Conservation (phyloP, 805 yeast genomes). For the Metschnikowia vanudenii region DNA sequence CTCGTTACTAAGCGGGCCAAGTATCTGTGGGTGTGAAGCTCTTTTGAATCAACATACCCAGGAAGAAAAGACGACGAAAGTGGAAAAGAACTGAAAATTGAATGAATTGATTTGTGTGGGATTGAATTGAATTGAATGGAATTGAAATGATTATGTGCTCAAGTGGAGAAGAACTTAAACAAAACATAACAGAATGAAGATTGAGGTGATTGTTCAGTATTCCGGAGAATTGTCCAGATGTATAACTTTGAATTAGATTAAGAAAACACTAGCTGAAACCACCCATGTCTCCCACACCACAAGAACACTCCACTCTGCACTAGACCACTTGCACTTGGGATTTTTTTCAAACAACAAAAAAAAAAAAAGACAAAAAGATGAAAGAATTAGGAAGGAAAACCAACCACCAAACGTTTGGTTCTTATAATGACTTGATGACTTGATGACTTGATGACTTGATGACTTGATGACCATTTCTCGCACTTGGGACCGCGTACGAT, state of each 20-base stretch:
- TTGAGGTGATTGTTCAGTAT: constrained; percentile 3
- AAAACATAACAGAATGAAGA: background rate
- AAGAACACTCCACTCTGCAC: constrained; percentile 2
- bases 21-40: no score
- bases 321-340: background rate
- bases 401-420: no score
- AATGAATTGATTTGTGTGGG: background rate
- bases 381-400: background rate
- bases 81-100: no score
- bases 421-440: no score
- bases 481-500: no score
- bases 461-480: no score
- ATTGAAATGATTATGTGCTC: constrained; percentile 1
- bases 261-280: constrained; percentile 10
- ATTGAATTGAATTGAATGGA: no score
- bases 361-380: no score
- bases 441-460: no score
- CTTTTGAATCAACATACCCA: no score
- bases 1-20: constrained; percentile 50
- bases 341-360: background rate
- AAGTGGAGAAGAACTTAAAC: background rate
- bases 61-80: no score
- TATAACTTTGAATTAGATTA: constrained; percentile 13
- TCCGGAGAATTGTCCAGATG: constrained; percentile 4
- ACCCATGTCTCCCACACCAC: constrained; percentile 3